Base-by-base conservation (phyloP, 2,329 filamentous ascomycete species). In the Graphilbum ipis-grandicollis region DNA sequence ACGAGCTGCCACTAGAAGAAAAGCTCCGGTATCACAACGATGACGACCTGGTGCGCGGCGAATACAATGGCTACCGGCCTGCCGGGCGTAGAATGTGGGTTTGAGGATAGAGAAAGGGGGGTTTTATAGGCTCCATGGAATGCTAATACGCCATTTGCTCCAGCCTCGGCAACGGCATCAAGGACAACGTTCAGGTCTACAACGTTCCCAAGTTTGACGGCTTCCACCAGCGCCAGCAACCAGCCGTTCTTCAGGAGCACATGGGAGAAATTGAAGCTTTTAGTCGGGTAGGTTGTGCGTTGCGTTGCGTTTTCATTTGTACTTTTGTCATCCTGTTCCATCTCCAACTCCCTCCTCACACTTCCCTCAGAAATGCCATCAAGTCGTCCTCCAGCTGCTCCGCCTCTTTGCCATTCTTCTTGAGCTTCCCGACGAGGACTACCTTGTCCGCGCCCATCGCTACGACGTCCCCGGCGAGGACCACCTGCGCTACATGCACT, bases 401-500 rank as follows among this genome's bases (percentile, higher is more conserved):
- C 58, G 60, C 1, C 60, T 76, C n/a, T 69, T 76, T 37, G 68
- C 71, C 7, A 65, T 72, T 36, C 53, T 74, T 1, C 59, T 76
- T 0, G 59, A 75, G 45, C 55, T 77, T 0, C 64, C 69, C 25
- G 69, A 28, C 26, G 68, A 74, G 45, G 63, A 73, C 3, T 60
- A 65, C 35, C 58, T 76, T 4, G 60, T 68, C 5, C 59, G 59
- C 4, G 57, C 65, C 34, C 71, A 76, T 46, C 56, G 54, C 2
- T 76, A 73, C 45, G 62, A 71, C 3, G 54, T 60, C 32, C 57
- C 63, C 18, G 59, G 62, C 21, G 68, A 72, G 40, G 63, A 68
- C 36, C 68, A 74, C 44, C 57, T 73, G 30, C 63, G 71, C 10
- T 73, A 72, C 51, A 73, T 73, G 68, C 58, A 66, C 33, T 73